Base-by-base conservation (phyloP, 2,329 filamentous ascomycete genomes). In the Chaetothyriales sp. region DNA sequence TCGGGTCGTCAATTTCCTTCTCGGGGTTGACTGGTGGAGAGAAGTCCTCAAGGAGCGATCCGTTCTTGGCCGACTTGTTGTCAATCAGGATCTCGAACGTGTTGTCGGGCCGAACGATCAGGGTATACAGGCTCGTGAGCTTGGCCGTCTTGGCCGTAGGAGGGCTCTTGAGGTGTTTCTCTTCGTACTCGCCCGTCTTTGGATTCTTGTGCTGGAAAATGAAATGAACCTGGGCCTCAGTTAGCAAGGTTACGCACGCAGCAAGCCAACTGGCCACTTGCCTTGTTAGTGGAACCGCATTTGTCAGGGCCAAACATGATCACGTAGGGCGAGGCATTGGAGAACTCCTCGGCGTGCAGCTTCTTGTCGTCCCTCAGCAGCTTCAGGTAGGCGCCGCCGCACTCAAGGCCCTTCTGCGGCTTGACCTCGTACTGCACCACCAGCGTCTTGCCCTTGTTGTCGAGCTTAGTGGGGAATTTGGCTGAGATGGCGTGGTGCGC, bases 171-270 rank as follows among this genome's bases (percentile, higher is more conserved):
- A 98, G 80, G 74, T 98, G 92, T 84, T 98, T 98, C 86, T 98
- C 92, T 80, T 98, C 90, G 66, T 98, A 98, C 73, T 95, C 88
- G 76, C 90, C 90, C 46, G 89, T 95, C 86, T 95, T 95, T 68
- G 92, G 92, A 82, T 97, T 98, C 86, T 97, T 98, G 85, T 98
- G 92, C 74, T 94, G 92, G 82, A 98, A 94, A 72, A 98, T 98
- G 76, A 98, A 95, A 72, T 83, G 80, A 56, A 83, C 80, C 76
- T 79, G 47, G 49, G 29, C 33, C 33, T 10, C n/a, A 15, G 33
- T 40, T 15, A 40, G 33, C 13, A 40, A 15, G 5, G 13, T 10
- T 37, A 2, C 29, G 19, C 45, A 10, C 18, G 44, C 25, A 22
- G 15, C 10, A 18, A 46, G 15, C 10, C 6, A 9, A 4, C 28